Conservation (phyloP, 805 yeast genomes). For the Ogataea polymorpha region DNA sequence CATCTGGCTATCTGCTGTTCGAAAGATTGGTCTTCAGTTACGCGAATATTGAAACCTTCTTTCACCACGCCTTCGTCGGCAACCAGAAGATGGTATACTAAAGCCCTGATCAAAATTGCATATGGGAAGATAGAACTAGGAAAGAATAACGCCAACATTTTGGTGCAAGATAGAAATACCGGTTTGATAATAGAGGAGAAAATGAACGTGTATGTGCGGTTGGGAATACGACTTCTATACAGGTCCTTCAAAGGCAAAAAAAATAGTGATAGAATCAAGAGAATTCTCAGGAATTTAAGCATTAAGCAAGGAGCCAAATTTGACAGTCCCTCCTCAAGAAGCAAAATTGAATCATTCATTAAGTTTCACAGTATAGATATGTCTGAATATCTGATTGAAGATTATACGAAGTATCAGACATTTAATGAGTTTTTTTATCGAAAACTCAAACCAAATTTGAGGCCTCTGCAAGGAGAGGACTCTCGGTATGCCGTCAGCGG, state of each 20-base stretch:
- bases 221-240: conserved; percentile 83
- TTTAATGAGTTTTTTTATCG: conserved; percentile 92
- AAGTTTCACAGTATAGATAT: conserved; percentile 79
- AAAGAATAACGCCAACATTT: conserved; percentile 85
- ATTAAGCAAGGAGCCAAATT: conserved; percentile 81
- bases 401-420: conserved; percentile 51
- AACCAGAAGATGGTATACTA: conserved; percentile 84
- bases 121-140: conserved; percentile 88
- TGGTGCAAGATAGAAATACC: conserved; percentile 87
- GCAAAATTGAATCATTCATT: conserved; percentile 72
- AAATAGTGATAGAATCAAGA: conserved; percentile 47
- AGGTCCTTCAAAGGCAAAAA: conserved; percentile 58
- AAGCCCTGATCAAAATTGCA: conserved; percentile 74
- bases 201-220: conserved; percentile 81
- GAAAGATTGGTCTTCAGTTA: conserved; percentile 69
- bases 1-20: conserved; percentile 87
- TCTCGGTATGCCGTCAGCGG: conserved; percentile 61
- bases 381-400: conserved; percentile 55
- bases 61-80: conserved; percentile 83
- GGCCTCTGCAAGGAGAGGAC: conserved; percentile 63
- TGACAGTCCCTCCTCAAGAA: conserved; percentile 64
- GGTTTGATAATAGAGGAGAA: conserved; percentile 92
- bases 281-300: conserved; percentile 62
- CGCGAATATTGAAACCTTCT: conserved; percentile 58
- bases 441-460: conserved; percentile 63